These are phyloP conservation scores for Aspergillus asperescens DNA, from an alignment of 495 filamentous ascomycete genomes.

Conservation along the genomic window DNA sequence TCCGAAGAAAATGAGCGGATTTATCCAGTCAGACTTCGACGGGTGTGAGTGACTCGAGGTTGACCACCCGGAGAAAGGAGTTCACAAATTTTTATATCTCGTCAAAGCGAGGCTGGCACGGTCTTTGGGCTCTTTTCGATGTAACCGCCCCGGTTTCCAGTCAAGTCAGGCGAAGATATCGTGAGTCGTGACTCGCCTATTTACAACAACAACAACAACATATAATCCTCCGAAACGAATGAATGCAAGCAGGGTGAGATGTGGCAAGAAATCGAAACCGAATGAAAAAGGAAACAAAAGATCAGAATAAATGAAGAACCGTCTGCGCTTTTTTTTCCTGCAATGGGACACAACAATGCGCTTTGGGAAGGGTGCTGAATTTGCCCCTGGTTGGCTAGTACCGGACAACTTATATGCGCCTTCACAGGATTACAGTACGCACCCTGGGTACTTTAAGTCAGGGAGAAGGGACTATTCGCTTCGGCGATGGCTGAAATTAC, in stretches of 20 bases:
- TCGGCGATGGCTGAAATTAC: constrained; percentile 13
- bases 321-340: constrained; percentile 17
- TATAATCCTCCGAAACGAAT: constrained; percentile 17
- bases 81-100: constrained; percentile 25
- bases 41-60: constrained; percentile 12
- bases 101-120: constrained; percentile 10
- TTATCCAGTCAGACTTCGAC: constrained; percentile 7
- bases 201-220: constrained; percentile 16
- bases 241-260: constrained; percentile 14
- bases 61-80: constrained; percentile 15
- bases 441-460: constrained; percentile 14
- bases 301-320: constrained; percentile 12
- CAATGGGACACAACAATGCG: constrained; percentile 15
- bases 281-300: constrained; percentile 7
- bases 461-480: constrained; percentile 11
- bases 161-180: constrained; percentile 21
- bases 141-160: constrained; percentile 19
- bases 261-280: constrained; percentile 2
- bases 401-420: constrained; percentile 19
- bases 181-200: constrained; percentile 21
- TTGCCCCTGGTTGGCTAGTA: constrained; percentile 15
- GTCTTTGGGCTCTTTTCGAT: constrained; percentile 17
- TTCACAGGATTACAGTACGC: constrained; percentile 14
- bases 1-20: constrained; percentile 2
- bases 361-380: constrained; percentile 10